Conservation (phyloP, 495 filamentous ascomycete genomes). For the Emericellopsis terricola region DNA sequence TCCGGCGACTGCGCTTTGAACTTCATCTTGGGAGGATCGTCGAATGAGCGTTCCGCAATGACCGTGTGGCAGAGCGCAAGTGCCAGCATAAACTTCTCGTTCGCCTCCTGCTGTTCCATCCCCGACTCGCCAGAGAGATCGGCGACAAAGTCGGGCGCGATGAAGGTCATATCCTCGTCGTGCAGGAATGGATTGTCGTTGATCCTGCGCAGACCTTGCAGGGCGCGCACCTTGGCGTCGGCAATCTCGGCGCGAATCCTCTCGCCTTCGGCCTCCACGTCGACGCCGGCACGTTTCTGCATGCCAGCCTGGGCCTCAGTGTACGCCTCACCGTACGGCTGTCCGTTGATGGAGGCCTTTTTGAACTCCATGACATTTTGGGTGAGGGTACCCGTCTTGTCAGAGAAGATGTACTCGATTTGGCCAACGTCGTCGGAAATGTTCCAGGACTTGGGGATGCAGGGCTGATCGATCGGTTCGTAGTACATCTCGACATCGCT, state of each 20-base stretch:
- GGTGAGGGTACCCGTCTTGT: slow-evolving; percentile 96
- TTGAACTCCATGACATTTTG: slow-evolving; percentile 99
- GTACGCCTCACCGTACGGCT: slow-evolving; percentile 91
- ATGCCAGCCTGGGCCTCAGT: slow-evolving; percentile 93
- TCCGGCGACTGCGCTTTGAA: slow-evolving; percentile 98
- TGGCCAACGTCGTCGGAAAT: slow-evolving; percentile 97
- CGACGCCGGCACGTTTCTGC: slow-evolving; percentile 73
- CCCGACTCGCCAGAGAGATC: slow-evolving; percentile 66
- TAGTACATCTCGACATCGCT: slow-evolving; percentile 95
- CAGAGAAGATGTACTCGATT: slow-evolving; percentile 99
- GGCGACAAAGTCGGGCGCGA: slow-evolving; percentile 72
- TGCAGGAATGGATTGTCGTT: slow-evolving; percentile 84
- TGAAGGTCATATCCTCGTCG: slow-evolving; percentile 78
- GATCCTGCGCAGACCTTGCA: slow-evolving; percentile 51
- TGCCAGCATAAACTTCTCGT: slow-evolving; percentile 84
- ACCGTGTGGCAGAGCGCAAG: slow-evolving; percentile 93
- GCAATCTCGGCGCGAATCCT: slow-evolving; percentile 65
- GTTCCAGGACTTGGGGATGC: slow-evolving; percentile 97
- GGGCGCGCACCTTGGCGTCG: slow-evolving; percentile 49
- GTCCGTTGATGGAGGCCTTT: slow-evolving; percentile 86
- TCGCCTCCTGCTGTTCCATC: slow-evolving; percentile 55
- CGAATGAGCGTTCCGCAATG: slow-evolving; percentile 76
- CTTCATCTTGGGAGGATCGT: slow-evolving; percentile 74
- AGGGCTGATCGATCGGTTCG: slow-evolving; percentile 79
- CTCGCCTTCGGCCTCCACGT: slow-evolving; percentile 64